A percentile compares a stretch with the other conserved stretches of the same genome.
Conservation (phyloP, 83 land plant species). For the Picea abies region DNA sequence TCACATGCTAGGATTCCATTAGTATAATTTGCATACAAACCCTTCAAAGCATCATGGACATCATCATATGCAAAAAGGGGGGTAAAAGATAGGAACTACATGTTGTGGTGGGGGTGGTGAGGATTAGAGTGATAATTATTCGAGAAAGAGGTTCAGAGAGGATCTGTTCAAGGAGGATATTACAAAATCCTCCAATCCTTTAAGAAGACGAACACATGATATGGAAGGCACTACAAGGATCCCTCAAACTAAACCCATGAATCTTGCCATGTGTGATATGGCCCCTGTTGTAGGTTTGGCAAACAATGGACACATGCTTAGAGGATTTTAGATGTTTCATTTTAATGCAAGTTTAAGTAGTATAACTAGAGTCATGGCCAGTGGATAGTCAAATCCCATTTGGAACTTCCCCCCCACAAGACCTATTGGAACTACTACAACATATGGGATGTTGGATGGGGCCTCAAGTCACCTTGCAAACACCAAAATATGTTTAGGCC, state of each 20-base stretch:
- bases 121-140: conserved; percentile 32
- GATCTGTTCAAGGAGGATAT: conserved; percentile 49
- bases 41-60: conserved; percentile 20
- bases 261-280: conserved; percentile 49
- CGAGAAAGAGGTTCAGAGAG: conserved; percentile 54
- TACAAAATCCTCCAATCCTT: conserved; percentile 4
- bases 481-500: conserved; percentile 10
- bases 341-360: conserved; percentile 37
- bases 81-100: conserved; percentile 11
- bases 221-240: neutral
- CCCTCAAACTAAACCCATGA: neutral
- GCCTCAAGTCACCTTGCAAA: conserved; percentile 17
- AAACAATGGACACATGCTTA: conserved; percentile 26
- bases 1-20: conserved; percentile 43
- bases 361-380: conserved; percentile 15
- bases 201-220: conserved; percentile 2
- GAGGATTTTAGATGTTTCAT: conserved; percentile 71
- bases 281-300: conserved; percentile 30
- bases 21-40: neutral
- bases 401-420: conserved; percentile 24
- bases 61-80: conserved; percentile 20
- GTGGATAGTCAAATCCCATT: conserved; percentile 24
- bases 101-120: conserved; percentile 7
- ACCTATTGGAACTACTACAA: conserved; percentile 35
- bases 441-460: conserved; percentile 12